A percentile compares a stretch with the other conserved stretches of the same genome.
phyloP scores from a whole-genome alignment of 257 asterid genomes.

The Solanum medicagineum region DNA sequence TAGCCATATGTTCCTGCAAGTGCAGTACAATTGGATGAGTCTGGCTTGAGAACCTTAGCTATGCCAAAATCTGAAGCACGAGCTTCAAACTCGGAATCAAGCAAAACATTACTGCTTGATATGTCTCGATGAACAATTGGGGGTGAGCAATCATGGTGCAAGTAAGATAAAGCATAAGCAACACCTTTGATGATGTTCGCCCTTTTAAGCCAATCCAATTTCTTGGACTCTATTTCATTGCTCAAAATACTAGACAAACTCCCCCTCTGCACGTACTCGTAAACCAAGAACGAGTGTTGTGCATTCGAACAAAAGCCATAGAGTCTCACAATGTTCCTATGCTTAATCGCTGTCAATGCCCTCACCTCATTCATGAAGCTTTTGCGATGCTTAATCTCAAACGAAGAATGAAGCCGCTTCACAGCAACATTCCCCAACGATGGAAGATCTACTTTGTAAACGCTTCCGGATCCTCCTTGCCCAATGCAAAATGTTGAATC shows the following conservation, averaged over 20 bases:
- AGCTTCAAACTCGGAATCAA: neutral
- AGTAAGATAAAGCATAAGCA: neutral
- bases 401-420: neutral
- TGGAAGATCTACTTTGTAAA: neutral
- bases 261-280: neutral
- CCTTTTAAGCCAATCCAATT: neutral
- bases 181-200: neutral
- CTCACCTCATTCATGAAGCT: neutral
- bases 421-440: neutral
- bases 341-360: neutral
- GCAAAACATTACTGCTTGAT: slow-evolving; percentile 5
- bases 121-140: slow-evolving; percentile 8
- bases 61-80: slow-evolving; percentile 6
- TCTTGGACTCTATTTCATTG: neutral
- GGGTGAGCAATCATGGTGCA: slow-evolving; percentile 1
- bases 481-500: neutral
- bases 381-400: neutral
- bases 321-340: neutral
- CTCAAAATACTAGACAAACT: neutral
- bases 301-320: neutral
- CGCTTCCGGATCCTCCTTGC: neutral
- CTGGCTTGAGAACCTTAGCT: neutral
- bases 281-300: neutral
- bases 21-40: neutral
- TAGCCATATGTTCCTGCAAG: slow-evolving; percentile 6